A percentile compares a stretch with the other conserved stretches of the same genome.
These are phyloP conservation scores for Cercospora sp. DNA, from an alignment of 2,329 filamentous ascomycete species.

Conservation along the genomic window DNA sequence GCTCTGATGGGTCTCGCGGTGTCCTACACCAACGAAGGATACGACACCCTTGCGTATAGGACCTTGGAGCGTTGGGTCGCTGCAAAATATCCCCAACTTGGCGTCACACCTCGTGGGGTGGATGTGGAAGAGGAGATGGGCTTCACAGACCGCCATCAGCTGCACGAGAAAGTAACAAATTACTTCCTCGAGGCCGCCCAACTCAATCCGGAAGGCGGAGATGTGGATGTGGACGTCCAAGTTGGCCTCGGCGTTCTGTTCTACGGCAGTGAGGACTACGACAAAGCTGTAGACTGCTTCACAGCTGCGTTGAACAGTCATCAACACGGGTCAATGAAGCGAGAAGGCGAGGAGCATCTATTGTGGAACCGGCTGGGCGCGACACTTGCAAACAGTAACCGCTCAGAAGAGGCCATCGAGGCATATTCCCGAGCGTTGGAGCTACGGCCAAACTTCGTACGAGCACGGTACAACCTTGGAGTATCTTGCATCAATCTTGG, in stretches of 20 bases:
- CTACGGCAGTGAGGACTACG: conserved; percentile 96
- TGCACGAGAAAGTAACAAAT: conserved; percentile 87
- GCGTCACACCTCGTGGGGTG: conserved; percentile 68
- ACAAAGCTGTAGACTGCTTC: conserved; percentile 99
- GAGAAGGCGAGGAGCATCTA: conserved; percentile 82
- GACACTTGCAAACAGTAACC: conserved; percentile 90
- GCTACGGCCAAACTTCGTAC: conserved; percentile 92
- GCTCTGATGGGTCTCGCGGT: conserved; percentile 95
- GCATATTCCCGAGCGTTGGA: conserved; percentile 92
- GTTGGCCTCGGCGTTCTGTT: conserved; percentile 95
- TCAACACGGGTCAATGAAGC: conserved; percentile 80
- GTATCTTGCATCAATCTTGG: conserved; percentile 97
- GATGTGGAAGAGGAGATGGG: conserved; percentile 69
- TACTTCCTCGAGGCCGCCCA: conserved; percentile 92
- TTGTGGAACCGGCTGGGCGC: conserved; percentile 97
- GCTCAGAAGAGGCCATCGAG: conserved; percentile 92
- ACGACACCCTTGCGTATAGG: conserved; percentile 93
- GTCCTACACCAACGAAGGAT: conserved; percentile 97
- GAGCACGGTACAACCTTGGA: conserved; percentile 93
- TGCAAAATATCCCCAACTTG: conserved; percentile 86
- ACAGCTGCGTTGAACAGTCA: conserved; percentile 82
- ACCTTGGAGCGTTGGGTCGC: conserved; percentile 96
- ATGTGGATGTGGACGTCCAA: conserved; percentile 98
- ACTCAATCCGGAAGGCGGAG: conserved; percentile 83
- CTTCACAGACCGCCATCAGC: conserved; percentile 85